A percentile compares a stretch with the other conserved stretches of the same genome.
These are phyloP conservation scores for Gentiana macrophylla DNA, from an alignment of 257 asterid species.

Conservation along the genomic window DNA sequence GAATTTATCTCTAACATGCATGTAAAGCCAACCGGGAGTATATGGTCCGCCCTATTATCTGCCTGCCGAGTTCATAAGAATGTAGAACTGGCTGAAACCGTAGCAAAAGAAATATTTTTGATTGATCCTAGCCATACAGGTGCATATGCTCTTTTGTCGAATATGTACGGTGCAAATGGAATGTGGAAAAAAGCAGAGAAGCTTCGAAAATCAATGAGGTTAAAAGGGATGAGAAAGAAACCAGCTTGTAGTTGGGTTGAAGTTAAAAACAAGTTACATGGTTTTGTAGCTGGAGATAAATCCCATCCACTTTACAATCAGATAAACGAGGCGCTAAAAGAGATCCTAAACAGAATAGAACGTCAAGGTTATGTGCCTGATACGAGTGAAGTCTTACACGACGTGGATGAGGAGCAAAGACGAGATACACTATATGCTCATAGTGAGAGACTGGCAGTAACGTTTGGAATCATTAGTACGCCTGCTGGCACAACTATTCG, in stretches of 20 bases:
- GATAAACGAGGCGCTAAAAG: conserved; percentile 35
- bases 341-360: conserved; percentile 39
- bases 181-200: conserved; percentile 73
- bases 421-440: conserved; percentile 28
- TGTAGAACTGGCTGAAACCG: conserved; percentile 72
- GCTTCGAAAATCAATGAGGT: conserved; percentile 42
- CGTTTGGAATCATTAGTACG: conserved; percentile 43
- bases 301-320: conserved; percentile 44
- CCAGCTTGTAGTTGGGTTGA: conserved; percentile 88
- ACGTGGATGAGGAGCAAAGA: conserved; percentile 63
- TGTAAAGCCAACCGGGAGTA: conserved; percentile 48
- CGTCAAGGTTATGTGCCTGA: conserved; percentile 47
- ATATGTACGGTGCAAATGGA: conserved; percentile 59
- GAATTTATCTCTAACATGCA: conserved; percentile 46
- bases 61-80: conserved; percentile 85
- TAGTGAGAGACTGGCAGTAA: conserved; percentile 53
- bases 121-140: conserved; percentile 47
- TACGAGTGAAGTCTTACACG: conserved; percentile 38
- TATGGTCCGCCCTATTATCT: conserved; percentile 73
- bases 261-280: conserved; percentile 52
- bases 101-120: conserved; percentile 44
- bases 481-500: conserved; percentile 49
- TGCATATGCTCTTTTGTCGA: conserved; percentile 53
- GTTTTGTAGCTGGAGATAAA: conserved; percentile 57
- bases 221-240: conserved; percentile 51